Evolutionary conservation across 768 basidiomycete species (phyloP), one percentile per base, ranked within the genome.

Genomic region (Termitomyces titanicus): DNA sequence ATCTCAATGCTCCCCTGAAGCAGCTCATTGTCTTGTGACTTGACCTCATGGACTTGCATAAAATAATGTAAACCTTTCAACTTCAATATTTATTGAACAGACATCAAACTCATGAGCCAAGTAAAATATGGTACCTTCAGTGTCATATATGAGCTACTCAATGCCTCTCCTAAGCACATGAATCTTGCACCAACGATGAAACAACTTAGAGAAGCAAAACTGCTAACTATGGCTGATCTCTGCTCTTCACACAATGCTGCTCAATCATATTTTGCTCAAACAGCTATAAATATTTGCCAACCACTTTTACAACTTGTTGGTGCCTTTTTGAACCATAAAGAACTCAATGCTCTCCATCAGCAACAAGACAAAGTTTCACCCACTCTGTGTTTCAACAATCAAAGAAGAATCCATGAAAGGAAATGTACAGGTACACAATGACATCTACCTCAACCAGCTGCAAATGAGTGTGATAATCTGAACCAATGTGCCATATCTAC

Each of bases 121-220:
- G 73, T 73, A 2, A 69, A 71, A 35, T 72, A 70, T 2, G 73
- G 73, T 1, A 74, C 72, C 0, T 68, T 71, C 43, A 24, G 62
- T 3, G 24, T 52, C 5, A 20, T 52, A 1, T 52, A 44, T 18
- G 2, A 37, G 18, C 40, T 52, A 0, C 8, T 24, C 12, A 44
- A 52, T 44, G 51, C 51, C 9, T 20, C 12, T 22, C 12, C 22
- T 18, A n/a, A 51, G 38, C 12, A 52, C 22, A 42, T 52, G 27
- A 29, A 43, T 6, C 11, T 44, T 1, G 31, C 40, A 5, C 40
- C 40, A 22, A 44, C 44, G 29, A 52, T 44, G 29, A 44, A 52
- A 24, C 6, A 15, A 3, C 18, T 43, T 8, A 42, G 34, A 18
- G 18, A 40, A 20, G 24, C 51, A 3, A 43, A 11, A 29, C 29